phyloP scores from a whole-genome alignment of 2,329 filamentous ascomycete species.

The Xylariales sp. region DNA sequence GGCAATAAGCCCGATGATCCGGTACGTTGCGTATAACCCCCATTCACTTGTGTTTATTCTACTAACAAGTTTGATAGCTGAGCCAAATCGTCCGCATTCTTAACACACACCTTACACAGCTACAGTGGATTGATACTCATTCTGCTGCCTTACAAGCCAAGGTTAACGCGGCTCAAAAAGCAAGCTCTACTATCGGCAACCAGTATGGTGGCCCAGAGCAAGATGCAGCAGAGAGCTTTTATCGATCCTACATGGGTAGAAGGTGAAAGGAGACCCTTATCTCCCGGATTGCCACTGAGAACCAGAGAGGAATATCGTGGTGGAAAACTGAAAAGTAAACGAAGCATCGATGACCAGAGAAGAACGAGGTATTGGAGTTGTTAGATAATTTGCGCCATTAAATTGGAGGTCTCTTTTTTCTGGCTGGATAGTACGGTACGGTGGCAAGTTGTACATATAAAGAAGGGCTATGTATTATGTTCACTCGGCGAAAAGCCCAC shows the following conservation, averaged over 20 bases:
- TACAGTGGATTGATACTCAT: conserved; percentile 90
- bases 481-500: too few relatives aligned
- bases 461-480: too few relatives aligned
- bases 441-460: too few relatives aligned
- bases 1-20: conserved; percentile 83
- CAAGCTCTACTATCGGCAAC: conserved; percentile 58
- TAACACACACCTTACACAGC: conserved; percentile 85
- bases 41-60: conserved; percentile 16
- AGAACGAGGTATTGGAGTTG: too few relatives aligned
- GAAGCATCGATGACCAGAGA: too few relatives aligned
- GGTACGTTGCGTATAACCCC: conserved; percentile 37
- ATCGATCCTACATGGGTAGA: conserved; percentile 79
- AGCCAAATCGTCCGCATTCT: conserved; percentile 94
- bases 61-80: conserved; percentile 48
- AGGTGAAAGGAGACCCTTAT: conserved; percentile 18
- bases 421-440: too few relatives aligned
- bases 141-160: conserved; percentile 77
- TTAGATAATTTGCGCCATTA: too few relatives aligned
- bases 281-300: too few relatives aligned
- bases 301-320: too few relatives aligned
- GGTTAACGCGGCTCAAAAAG: conserved; percentile 77
- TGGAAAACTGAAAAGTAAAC: too few relatives aligned
- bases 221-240: conserved; percentile 83
- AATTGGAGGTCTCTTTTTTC: too few relatives aligned
- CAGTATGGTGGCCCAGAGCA: conserved; percentile 58